Base-by-base conservation (phyloP, 139 green algal genomes). In the Closterium sp. region DNA sequence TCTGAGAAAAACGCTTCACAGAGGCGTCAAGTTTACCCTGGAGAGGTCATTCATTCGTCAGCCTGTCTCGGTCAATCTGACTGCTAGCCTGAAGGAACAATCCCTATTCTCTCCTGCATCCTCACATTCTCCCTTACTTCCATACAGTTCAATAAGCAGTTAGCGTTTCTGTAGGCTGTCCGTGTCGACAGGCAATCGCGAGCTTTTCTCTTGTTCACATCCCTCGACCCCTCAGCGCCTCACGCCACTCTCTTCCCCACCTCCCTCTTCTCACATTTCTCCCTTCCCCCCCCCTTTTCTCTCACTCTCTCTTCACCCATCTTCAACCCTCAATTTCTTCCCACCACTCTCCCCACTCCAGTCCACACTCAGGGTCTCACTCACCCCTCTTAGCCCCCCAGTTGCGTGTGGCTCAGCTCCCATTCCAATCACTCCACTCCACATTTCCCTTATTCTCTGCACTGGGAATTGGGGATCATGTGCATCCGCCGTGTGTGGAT, bases 281-380 rank as follows among this genome's bases (percentile, higher is more conserved):
- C 36, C 25, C 76, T 16, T 33, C 35, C 28, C 4, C 38, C 23
- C 81, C 21, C 36, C 35, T 19, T 86, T 16, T 91, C 31, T 31
- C 36, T 31, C 32, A 32, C 88, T 31, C 35, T 86, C 88, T 25
- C 33, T 8, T 86, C 88, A 88, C n/a, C n/a, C n/a, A n/a, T n/a
- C n/a, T n/a, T n/a, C n/a, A n/a, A n/a, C n/a, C n/a, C 36, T 83
- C 30, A 19, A 5, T 38, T 91, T 91, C 38, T 16, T 91, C 88
- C 31, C 32, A 21, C 83, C 86, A 43, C 32, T 3, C 21, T 76
- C 55, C 55, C 55, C 4, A 28, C 10, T 76, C 43, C n/a, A n/a
- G n/a, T n/a, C n/a, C n/a, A n/a, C n/a, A n/a, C n/a, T 69, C 12
- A 28, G 55, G 23, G 55, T 2, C 55, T 76, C 55, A 1, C 4